A percentile compares a stretch with the other conserved stretches of the same genome.
phyloP scores from a whole-genome alignment of 495 filamentous ascomycete genomes.

The Bacidia gigantensis region DNA sequence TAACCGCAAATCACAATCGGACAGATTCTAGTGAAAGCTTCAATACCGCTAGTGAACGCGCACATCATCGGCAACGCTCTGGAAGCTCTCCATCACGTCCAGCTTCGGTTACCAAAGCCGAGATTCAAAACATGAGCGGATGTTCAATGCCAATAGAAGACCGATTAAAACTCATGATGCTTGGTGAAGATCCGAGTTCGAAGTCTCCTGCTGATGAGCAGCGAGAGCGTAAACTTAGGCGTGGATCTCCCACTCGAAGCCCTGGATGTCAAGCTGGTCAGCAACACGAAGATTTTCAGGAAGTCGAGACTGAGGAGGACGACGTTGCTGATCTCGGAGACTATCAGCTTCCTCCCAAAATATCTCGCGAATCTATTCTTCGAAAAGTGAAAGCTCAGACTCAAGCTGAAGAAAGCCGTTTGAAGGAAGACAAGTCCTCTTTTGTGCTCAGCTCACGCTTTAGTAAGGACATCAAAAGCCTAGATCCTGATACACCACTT shows the following conservation, averaged over 20 bases:
- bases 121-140: conserved; percentile 53
- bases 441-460: conserved; percentile 38
- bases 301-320: conserved; percentile 32
- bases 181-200: conserved; percentile 43
- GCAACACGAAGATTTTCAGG: conserved; percentile 27
- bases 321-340: conserved; percentile 42
- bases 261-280: conserved; percentile 29
- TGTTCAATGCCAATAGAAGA: conserved; percentile 70
- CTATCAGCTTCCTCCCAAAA: conserved; percentile 56
- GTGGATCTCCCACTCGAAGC: conserved; percentile 10
- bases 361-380: conserved; percentile 86
- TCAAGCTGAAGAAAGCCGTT: conserved; percentile 24
- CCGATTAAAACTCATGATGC: conserved; percentile 68
- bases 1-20: conserved; percentile 23
- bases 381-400: conserved; percentile 58
- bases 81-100: conserved; percentile 52
- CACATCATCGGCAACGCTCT: conserved; percentile 42
- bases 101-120: conserved; percentile 50
- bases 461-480: conserved; percentile 32
- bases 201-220: conserved; percentile 31
- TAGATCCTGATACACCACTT: conserved; percentile 79
- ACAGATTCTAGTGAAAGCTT: conserved; percentile 35
- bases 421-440: conserved; percentile 51
- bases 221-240: conserved; percentile 43
- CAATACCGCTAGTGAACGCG: conserved; percentile 50